Evolutionary conservation across 2,329 filamentous ascomycete genomes (phyloP).

Genomic region (Tympanopsis confertula): DNA sequence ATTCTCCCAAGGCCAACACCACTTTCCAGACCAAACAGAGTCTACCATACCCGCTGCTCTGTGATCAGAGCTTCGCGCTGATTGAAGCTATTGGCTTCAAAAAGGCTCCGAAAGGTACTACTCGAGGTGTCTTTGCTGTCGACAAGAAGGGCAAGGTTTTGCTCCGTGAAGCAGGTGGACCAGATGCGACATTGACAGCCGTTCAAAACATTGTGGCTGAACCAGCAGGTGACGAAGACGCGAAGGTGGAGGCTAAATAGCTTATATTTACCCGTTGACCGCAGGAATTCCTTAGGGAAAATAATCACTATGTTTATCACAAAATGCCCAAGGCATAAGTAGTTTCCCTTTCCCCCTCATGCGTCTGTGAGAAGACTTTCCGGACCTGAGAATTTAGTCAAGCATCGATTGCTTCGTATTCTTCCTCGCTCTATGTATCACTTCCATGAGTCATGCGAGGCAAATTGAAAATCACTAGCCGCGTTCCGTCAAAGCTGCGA

Average conservation of each 20-base stretch:
- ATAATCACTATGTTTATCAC: no score
- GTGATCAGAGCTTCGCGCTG: constrained; percentile 63
- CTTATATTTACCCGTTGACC: no score
- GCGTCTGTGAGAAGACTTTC: no score
- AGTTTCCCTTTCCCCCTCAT: no score
- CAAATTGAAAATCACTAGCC: no score
- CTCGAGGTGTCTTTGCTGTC: constrained; percentile 78
- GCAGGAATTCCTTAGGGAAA: no score
- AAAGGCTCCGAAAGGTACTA: constrained; percentile 70
- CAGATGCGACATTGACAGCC: constrained; percentile 64
- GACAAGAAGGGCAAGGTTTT: constrained; percentile 74
- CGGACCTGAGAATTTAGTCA: no score
- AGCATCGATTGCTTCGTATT: no score
- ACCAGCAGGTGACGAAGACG: constrained; percentile 13
- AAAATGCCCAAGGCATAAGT: no score
- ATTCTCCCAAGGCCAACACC: constrained; percentile 83
- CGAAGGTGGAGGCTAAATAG: neutral
- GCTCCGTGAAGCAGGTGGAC: constrained; percentile 62
- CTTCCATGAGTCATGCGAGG: no score
- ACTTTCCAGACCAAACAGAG: constrained; percentile 87
- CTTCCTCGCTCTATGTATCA: no score
- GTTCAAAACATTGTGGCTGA: constrained; percentile 60
- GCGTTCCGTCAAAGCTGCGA: no score
- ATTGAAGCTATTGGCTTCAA: constrained; percentile 83
- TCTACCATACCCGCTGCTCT: constrained; percentile 77